Evolutionary conservation across 352 stramenopile species (phyloP).

Genomic region (Pythium chondricola): DNA sequence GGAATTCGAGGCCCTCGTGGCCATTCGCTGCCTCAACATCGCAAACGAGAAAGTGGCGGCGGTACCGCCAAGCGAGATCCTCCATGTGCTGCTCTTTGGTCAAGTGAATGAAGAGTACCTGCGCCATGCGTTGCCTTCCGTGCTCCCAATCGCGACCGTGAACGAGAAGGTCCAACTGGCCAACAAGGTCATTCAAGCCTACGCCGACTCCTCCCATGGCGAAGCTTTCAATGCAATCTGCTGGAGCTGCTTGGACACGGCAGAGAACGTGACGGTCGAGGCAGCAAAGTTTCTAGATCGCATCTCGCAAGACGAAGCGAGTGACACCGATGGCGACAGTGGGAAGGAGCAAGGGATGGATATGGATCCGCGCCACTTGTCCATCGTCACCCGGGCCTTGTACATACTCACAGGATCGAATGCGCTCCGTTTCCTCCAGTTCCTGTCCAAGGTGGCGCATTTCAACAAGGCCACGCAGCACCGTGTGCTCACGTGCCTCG

Average conservation of each 20-base stretch:
- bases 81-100: constrained; percentile 49
- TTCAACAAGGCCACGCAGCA: constrained; percentile 52
- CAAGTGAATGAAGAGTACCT: constrained; percentile 53
- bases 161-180: constrained; percentile 49
- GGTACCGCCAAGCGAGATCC: constrained; percentile 43
- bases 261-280: constrained; percentile 61
- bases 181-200: constrained; percentile 40
- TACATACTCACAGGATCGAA: constrained; percentile 52
- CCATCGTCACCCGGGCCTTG: constrained; percentile 26
- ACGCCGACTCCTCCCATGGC: constrained; percentile 44
- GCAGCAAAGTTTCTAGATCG: constrained; percentile 53
- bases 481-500: constrained; percentile 35
- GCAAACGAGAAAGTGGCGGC: constrained; percentile 31
- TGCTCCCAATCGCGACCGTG: constrained; percentile 55
- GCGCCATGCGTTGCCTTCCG: constrained; percentile 43
- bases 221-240: constrained; percentile 59
- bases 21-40: constrained; percentile 56
- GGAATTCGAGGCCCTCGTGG: constrained; percentile 55
- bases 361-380: not conserved
- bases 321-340: not conserved
- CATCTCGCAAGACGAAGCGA: constrained; percentile 27
- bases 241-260: constrained; percentile 62
- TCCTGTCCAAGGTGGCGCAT: constrained; percentile 54
- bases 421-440: constrained; percentile 58
- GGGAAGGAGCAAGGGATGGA: not conserved